Conservation (phyloP, 306 rosid genomes). For the Prunus fruticosa region DNA sequence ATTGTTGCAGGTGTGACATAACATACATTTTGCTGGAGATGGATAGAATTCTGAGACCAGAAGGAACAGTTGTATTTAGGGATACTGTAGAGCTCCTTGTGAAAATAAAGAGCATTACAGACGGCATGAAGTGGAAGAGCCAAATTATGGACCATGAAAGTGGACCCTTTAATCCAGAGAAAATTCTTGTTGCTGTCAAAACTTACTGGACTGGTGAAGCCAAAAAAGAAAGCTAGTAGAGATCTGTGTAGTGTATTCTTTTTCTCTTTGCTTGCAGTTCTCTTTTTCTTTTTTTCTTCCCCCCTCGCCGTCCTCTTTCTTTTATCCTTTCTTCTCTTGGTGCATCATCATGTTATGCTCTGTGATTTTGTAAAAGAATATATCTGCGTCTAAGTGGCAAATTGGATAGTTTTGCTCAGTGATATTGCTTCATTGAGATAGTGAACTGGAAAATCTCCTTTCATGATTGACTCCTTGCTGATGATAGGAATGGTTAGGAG, state of each 20-base stretch:
- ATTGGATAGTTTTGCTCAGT: conserved; percentile 3
- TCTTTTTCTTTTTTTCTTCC: background rate
- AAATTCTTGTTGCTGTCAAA: conserved; percentile 75
- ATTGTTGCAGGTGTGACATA: conserved; percentile 69
- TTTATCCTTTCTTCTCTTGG: background rate
- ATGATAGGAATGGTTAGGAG: background rate
- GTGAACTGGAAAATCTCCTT: background rate
- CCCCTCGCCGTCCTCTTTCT: background rate
- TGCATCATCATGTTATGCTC: background rate
- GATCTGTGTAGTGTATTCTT: background rate
- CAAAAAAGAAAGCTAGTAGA: conserved; percentile 30
- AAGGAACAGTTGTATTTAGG: conserved; percentile 83
- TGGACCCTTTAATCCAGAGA: conserved; percentile 96
- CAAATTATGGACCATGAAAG: conserved; percentile 85
- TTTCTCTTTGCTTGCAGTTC: background rate
- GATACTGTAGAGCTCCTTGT: conserved; percentile 73
- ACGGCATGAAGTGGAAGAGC: conserved; percentile 84
- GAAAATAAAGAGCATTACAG: conserved; percentile 63
- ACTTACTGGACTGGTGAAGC: conserved; percentile 75
- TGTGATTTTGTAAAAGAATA: conserved; percentile 6
- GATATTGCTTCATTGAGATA: background rate
- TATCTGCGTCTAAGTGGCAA: background rate
- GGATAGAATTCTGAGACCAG: conserved; percentile 94
- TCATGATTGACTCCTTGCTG: background rate
- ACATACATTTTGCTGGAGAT: conserved; percentile 68